Base-by-base conservation (phyloP, 306 rosid genomes). In the Vigna trinervia region DNA sequence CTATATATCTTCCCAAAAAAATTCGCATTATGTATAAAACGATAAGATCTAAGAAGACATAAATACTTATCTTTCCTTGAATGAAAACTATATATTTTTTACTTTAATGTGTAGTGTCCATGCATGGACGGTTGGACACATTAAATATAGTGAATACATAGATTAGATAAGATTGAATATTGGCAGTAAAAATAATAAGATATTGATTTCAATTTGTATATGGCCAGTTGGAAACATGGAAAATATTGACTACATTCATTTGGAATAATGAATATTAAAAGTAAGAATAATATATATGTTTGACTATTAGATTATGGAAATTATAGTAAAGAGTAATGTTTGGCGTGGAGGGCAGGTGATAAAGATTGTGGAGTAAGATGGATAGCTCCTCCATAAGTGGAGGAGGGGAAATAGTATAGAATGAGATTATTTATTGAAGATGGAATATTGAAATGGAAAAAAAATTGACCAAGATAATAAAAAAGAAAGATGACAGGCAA, bases 401-500 rank as follows among this genome's bases (percentile, higher is more conserved):
- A 48, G 74, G 74, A 1, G 1, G 17, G 6, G 0, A 65, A 64
- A 66, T 43, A 11, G 53, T 4, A 43, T 11, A 12, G 20, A 9
- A 66, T 66, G 71, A 20, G 28, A 8, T 41, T 41, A 34, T 64
- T 66, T 66, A 66, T 66, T 12, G 71, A 20, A 17, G 52, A 19
- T 11, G 8, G 41, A 23, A 26, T 22, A 45, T 23, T 12, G 57
- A 46, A 68, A 68, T 45, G 57, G 73, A 46, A 46, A 68, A 68
- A 12, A 4, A 30, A 2, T 68, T 68, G 73, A 68, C 73, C 73
- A 46, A 68, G 1, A 68, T 14, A 68, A 68, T 45, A 45, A 5
- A 30, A 62, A 8, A 34, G 28, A 59, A 12, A 9, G 13, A 17
- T 5, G 82, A 70, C 20, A 76, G 62, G 82, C 74, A 69, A 59